A percentile compares a stretch with the other conserved stretches of the same genome.
These are phyloP conservation scores for Penicillium frequentans DNA, from an alignment of 2,329 filamentous ascomycete species.

Conservation along the genomic window DNA sequence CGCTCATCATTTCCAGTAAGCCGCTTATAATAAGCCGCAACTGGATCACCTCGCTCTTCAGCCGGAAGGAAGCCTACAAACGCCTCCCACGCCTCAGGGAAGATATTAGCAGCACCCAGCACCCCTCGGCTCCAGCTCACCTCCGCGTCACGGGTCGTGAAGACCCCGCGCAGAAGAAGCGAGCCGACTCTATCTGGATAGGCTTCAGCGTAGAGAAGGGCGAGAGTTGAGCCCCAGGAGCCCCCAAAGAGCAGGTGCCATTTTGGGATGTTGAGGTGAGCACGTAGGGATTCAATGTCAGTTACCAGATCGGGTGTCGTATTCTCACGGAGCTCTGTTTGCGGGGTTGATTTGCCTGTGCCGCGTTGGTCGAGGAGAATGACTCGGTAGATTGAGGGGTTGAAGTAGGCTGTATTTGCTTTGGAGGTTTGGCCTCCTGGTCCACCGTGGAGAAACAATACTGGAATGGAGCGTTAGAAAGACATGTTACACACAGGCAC, in stretches of 20 bases:
- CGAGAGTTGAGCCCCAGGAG: slow-evolving; percentile 50
- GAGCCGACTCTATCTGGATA: slow-evolving; percentile 41
- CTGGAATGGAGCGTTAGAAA: slow-evolving; percentile 10
- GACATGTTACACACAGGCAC: background rate
- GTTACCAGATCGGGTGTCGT: slow-evolving; percentile 46
- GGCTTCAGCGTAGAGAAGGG: slow-evolving; percentile 46
- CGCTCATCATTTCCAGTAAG: slow-evolving; percentile 35
- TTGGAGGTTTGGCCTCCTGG: slow-evolving; percentile 41
- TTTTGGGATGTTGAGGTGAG: slow-evolving; percentile 43
- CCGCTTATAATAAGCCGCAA: slow-evolving; percentile 42
- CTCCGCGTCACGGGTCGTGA: slow-evolving; percentile 34
- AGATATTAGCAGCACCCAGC: slow-evolving; percentile 32
- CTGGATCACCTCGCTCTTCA: slow-evolving; percentile 38
- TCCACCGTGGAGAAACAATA: slow-evolving; percentile 48
- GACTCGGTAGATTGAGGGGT: slow-evolving; percentile 46
- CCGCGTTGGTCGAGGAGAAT: slow-evolving; percentile 52
- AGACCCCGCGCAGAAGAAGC: slow-evolving; percentile 47
- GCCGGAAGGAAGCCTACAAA: slow-evolving; percentile 38
- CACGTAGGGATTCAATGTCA: slow-evolving; percentile 48
- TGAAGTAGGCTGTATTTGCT: slow-evolving; percentile 43
- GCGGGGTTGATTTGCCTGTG: slow-evolving; percentile 45
- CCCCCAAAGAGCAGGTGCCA: slow-evolving; percentile 51
- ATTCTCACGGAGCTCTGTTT: slow-evolving; percentile 44
- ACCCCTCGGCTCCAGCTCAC: slow-evolving; percentile 36
- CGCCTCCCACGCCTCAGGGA: slow-evolving; percentile 42